Base-by-base conservation (phyloP, 805 yeast species). In the Barnettozyma sp. region DNA sequence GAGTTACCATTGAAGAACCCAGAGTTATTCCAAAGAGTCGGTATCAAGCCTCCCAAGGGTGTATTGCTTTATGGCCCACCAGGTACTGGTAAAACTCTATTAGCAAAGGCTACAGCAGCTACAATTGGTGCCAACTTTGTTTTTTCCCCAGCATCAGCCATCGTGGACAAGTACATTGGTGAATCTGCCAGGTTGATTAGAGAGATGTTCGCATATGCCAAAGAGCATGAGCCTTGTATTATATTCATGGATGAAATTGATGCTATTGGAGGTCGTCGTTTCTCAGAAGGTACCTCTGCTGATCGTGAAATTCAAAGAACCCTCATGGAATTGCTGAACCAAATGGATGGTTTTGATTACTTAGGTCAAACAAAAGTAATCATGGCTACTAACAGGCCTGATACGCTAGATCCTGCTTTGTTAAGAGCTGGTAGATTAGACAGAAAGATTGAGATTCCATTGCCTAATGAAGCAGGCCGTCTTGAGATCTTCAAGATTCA, bases 351-450 rank as follows among this genome's bases (percentile, higher is more conserved):
- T 41, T 90, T 90, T 60, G 97, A 90, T 59, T 82, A 86, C 40
- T 71, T 90, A 54, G 98, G 98, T 19, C 95, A 87, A 62, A 90
- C 98, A 2, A 90, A 90, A 65, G 87, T 90, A 35, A 90, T 90
- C 54, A 90, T 90, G 98, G 98, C 98, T 22, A 90, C 98, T n/a
- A 90, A 90, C 62, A 77, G 98, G 65, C 98, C 98, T 9, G 98
- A 90, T 58, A 92, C 97, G 10, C 70, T 90, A 46, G 98, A 90
- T 62, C 98, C 98, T 11, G 98, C 98, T 4, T 70, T 90, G 50
- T 71, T 90, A 51, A 83, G 98, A 68, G 96, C 98, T 2, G 98
- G 98, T 48, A 79, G 98, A 67, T 75, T 90, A 58, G 98, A 90
- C 63, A 76, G 97, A 58, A 90, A 90, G 62, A 85, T 90, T 52